A percentile compares a stretch with the other conserved stretches of the same genome.
These are phyloP conservation scores for Phytopythium vexans DNA, from an alignment of 352 stramenopile genomes.

Conservation along the genomic window DNA sequence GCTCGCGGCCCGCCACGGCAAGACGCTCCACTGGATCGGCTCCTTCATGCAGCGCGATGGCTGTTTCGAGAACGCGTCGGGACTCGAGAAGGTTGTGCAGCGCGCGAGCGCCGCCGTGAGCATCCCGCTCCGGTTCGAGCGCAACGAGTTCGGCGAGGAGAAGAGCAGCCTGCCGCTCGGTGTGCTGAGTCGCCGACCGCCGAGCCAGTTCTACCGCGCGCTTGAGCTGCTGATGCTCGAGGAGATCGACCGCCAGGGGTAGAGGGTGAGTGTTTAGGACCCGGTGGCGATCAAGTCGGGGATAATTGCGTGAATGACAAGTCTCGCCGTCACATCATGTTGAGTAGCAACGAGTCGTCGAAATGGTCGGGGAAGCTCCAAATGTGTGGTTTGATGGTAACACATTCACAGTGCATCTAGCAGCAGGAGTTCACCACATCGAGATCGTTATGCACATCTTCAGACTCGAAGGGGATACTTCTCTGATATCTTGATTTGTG, in stretches of 20 bases:
- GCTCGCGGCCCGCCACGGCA: slow-evolving; percentile 37
- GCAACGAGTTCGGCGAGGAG: slow-evolving; percentile 59
- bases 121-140: slow-evolving; percentile 54
- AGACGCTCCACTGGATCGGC: slow-evolving; percentile 64
- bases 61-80: slow-evolving; percentile 65
- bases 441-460: no score
- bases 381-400: no score
- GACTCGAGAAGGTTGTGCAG: slow-evolving; percentile 45
- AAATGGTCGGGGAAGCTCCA: no score
- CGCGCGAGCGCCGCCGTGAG: slow-evolving; percentile 34
- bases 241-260: slow-evolving; percentile 2
- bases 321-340: neutral
- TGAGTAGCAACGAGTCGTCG: no score
- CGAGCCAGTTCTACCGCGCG: slow-evolving; percentile 52
- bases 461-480: no score
- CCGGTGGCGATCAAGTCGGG: neutral
- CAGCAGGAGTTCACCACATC: no score
- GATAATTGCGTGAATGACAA: slow-evolving; percentile 8
- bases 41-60: slow-evolving; percentile 63
- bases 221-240: slow-evolving; percentile 36
- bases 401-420: no score
- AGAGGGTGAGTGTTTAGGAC: neutral
- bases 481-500: no score
- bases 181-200: slow-evolving; percentile 64
- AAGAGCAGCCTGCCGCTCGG: slow-evolving; percentile 46